Evolutionary conservation across 1,284 basidiomycete species (phyloP).

Genomic region (Ustilago esculenta): DNA sequence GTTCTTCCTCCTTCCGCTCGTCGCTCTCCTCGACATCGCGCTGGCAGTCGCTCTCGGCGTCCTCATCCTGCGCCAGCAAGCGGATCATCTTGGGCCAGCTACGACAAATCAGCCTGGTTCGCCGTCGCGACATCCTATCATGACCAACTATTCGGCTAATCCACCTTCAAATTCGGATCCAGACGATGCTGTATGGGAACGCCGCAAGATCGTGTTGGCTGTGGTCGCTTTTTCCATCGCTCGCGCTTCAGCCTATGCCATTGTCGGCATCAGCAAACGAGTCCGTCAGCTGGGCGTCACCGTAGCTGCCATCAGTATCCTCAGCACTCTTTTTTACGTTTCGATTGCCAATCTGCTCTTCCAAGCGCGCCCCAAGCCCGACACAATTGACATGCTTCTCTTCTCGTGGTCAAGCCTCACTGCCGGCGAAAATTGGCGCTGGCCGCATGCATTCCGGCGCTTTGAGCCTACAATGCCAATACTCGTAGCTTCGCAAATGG

Average conservation of each 20-base stretch:
- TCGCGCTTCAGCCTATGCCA: slow-evolving; percentile 21
- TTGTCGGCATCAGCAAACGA: slow-evolving; percentile 44
- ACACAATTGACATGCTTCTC: neutral
- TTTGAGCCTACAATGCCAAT: slow-evolving; percentile 39
- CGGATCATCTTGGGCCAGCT: slow-evolving; percentile 1
- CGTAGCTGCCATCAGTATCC: slow-evolving; percentile 46
- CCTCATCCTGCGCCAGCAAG: slow-evolving; percentile 28
- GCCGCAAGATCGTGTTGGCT: slow-evolving; percentile 22
- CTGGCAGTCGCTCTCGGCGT: slow-evolving; percentile 24
- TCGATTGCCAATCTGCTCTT: slow-evolving; percentile 51
- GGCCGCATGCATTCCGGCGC: slow-evolving; percentile 28
- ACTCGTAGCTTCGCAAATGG: slow-evolving; percentile 31
- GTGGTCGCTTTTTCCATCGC: slow-evolving; percentile 39
- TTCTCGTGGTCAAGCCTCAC: slow-evolving; percentile 1
- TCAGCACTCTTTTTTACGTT: slow-evolving; percentile 47
- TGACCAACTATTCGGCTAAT: slow-evolving; percentile 3
- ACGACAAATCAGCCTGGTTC: neutral
- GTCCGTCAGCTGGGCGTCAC: slow-evolving; percentile 42
- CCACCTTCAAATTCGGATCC: neutral
- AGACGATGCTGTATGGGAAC: slow-evolving; percentile 26
- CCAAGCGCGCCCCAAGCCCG: slow-evolving; percentile 34
- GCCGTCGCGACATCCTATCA: slow-evolving; percentile 7
- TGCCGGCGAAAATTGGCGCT: slow-evolving; percentile 12
- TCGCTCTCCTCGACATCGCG: slow-evolving; percentile 32
- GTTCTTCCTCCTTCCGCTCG: slow-evolving; percentile 29